Evolutionary conservation across 176 grass and related monocot genomes (phyloP).

Genomic region (Pontederia crassipes): DNA sequence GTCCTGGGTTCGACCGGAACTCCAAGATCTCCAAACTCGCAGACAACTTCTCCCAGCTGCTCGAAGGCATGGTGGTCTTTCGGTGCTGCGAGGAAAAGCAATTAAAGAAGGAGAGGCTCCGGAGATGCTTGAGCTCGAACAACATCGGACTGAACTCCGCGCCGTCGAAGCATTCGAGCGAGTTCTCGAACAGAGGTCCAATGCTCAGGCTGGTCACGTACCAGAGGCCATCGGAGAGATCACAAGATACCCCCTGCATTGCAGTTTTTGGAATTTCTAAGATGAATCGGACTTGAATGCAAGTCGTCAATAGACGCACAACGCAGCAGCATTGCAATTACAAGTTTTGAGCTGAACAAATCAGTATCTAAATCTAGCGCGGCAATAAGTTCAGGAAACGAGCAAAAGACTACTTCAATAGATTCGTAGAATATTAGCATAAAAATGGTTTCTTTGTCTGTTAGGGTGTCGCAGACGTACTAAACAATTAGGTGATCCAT

Average conservation of each 20-base stretch:
- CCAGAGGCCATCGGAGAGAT: constrained; percentile 75
- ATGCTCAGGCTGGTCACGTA: constrained; percentile 64
- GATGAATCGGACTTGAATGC: not conserved
- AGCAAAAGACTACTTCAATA: no score
- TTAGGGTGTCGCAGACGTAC: no score
- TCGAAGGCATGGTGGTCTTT: constrained; percentile 27
- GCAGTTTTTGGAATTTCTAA: not conserved
- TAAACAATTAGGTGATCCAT: no score
- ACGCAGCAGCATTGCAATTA: constrained; percentile 7
- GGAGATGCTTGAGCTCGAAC: constrained; percentile 68
- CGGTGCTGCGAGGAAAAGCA: constrained; percentile 46
- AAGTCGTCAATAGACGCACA: not conserved
- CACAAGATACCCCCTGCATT: constrained; percentile 92
- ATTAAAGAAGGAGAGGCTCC: constrained; percentile 53
- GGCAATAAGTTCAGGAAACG: no score
- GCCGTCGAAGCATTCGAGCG: constrained; percentile 42
- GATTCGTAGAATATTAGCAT: no score
- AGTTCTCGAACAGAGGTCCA: constrained; percentile 85
- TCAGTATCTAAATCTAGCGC: not conserved
- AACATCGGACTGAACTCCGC: constrained; percentile 50
- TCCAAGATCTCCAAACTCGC: constrained; percentile 54
- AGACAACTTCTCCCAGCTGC: constrained; percentile 53
- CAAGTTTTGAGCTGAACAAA: not conserved
- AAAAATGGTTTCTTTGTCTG: no score
- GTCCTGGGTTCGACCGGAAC: constrained; percentile 57